These are phyloP conservation scores for Deakozyma indianensis DNA, from an alignment of 805 yeast species.

Conservation along the genomic window DNA sequence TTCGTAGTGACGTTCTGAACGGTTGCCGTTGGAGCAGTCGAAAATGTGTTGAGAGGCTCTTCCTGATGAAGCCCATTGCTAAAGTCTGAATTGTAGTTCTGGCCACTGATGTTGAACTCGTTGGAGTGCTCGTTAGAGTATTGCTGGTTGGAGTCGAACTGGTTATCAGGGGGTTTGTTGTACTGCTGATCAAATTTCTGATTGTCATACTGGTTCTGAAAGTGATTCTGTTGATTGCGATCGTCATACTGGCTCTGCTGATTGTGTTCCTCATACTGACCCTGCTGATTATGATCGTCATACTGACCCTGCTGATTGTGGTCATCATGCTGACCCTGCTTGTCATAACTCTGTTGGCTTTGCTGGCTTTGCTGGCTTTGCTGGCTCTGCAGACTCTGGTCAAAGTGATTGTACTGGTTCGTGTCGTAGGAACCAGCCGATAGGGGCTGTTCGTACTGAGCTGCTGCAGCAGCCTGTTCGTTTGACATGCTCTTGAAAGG, in stretches of 20 bases:
- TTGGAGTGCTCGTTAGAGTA: too few relatives aligned
- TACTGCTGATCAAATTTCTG: too few relatives aligned
- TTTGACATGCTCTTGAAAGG: too few relatives aligned
- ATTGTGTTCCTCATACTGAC: too few relatives aligned
- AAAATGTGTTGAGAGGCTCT: background rate
- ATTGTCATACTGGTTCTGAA: too few relatives aligned
- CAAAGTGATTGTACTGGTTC: too few relatives aligned
- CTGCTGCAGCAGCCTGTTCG: too few relatives aligned
- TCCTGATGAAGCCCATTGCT: background rate
- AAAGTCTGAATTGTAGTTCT: background rate
- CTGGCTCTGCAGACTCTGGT: background rate
- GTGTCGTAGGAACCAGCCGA: too few relatives aligned
- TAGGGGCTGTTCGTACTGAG: too few relatives aligned
- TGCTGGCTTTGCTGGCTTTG: background rate
- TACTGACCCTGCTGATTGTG: background rate
- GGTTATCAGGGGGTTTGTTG: background rate
- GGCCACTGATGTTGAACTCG: background rate
- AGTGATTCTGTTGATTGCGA: too few relatives aligned
- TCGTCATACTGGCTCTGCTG: too few relatives aligned
- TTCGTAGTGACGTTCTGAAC: conserved; percentile 25
- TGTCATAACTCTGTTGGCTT: background rate
- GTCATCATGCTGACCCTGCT: background rate
- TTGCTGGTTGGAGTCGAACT: background rate
- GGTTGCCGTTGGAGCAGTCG: background rate
- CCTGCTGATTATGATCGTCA: background rate